Evolutionary conservation across 495 filamentous ascomycete species (phyloP), one percentile per base, ranked within the genome.

Genomic region (Hypomontagnella submonticulosa): DNA sequence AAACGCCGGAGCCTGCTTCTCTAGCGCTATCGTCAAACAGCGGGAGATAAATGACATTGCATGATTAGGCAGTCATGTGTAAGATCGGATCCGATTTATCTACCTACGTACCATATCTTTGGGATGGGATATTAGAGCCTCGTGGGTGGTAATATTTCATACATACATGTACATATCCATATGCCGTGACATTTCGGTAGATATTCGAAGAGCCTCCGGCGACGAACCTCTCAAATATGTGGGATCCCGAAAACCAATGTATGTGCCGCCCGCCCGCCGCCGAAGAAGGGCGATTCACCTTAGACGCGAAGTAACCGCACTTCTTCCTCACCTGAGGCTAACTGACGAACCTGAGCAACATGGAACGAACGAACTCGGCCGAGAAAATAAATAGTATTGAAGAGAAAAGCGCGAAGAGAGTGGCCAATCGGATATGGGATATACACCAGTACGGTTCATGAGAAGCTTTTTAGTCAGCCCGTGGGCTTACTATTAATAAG

Each of bases 1-100:
- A n/a, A n/a, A n/a, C n/a, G n/a, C 18, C 54, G 46, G 66, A 69
- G 66, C 66, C 66, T 69, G 66, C 66, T 63, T 55, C 66, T 60
- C 16, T 69, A 63, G 66, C 60, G 66, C 27, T 42, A 47, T 63
- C 54, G 12, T 56, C 54, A n/a, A n/a, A 12, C 18, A 20, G 19
- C 20, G 3, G 53, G 19, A 51, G 54, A 50, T 58, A 43, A 6
- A 38, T 32, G 10, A 42, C 9, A 38, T 47, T 61, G 57, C 57
- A 59, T 63, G 49, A 15, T 20, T 37, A 63, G 41, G 54, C 49
- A 59, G 48, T 59, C 47, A 59, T 38, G 54, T 59, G 38, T 13
- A 38, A 13, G 23, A 27, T 27, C 23, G 23, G 23, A 27, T 27
- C 23, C 23, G 23, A 27, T 27, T n/a, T 27, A 27, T 27, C 23